Conservation (phyloP, 2,329 filamentous ascomycete species). For the Xylariaceae sp. region DNA sequence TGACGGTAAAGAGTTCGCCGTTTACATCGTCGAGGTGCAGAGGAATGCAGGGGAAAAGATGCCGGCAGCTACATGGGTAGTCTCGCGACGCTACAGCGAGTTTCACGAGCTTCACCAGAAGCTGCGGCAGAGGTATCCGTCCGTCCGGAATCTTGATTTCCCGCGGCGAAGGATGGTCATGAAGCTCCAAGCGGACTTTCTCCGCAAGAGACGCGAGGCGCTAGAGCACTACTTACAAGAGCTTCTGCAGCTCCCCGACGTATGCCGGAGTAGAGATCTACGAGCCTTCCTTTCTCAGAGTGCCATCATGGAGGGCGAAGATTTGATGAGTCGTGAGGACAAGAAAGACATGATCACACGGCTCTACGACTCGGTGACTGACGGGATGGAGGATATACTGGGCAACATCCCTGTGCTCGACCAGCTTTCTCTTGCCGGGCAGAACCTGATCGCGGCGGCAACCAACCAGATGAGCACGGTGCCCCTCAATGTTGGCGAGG, state of each 20-base stretch:
- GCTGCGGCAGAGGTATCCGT: constrained; percentile 77
- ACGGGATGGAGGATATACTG: constrained; percentile 96
- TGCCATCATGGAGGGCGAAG: constrained; percentile 63
- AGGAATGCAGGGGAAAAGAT: constrained; percentile 90
- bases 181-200: constrained; percentile 93
- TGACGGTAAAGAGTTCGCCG: constrained; percentile 86
- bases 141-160: constrained; percentile 86
- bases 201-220: constrained; percentile 80
- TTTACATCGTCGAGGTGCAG: constrained; percentile 90
- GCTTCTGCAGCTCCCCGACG: constrained; percentile 81
- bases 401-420: constrained; percentile 95
- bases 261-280: constrained; percentile 88
- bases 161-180: constrained; percentile 88
- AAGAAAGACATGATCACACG: constrained; percentile 88
- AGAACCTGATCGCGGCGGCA: constrained; percentile 80
- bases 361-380: constrained; percentile 93
- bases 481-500: constrained; percentile 50
- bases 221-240: constrained; percentile 82
- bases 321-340: constrained; percentile 55
- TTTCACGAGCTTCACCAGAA: constrained; percentile 94
- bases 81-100: constrained; percentile 92
- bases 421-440: constrained; percentile 86
- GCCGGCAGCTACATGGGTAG: constrained; percentile 90
- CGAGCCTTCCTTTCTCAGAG: constrained; percentile 90
- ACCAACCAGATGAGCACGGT: constrained; percentile 59